Base-by-base conservation (phyloP, 352 stramenopile genomes). In the Globisporangium camurandrum region DNA sequence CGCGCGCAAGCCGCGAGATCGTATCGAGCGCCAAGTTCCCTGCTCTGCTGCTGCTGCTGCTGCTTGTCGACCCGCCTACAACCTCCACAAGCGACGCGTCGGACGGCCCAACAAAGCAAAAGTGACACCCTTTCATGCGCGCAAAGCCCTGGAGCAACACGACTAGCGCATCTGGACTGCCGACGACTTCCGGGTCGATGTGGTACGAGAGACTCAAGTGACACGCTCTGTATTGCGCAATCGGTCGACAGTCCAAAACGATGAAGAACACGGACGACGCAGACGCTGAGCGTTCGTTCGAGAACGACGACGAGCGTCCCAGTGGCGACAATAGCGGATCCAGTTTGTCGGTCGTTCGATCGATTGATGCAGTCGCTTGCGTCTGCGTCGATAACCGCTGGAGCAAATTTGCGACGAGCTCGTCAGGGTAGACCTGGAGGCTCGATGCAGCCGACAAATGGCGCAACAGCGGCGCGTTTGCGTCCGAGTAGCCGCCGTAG, bases 41-140 rank as follows among this genome's bases (percentile, higher is more conserved):
- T 3, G 66, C 64, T 20, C 61, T 61, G 2, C 47, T 20, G 2
- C 53, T 40, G 5, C 17, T 9, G 9, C 17, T 19, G 6, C 17
- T 41, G 9, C 17, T 19, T 14, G 9, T 34, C 30, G 57, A 38
- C 31, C 38, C 50, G n/a, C n/a, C n/a, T n/a, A n/a, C n/a, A n/a
- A n/a, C n/a, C n/a, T n/a, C n/a, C n/a, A n/a, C n/a, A n/a, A n/a
- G n/a, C 4, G 49, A 57, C 16, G 76, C 61, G 6, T 64, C 58
- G 2, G 72, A 77, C 14, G 70, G 78, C 3, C 84, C 84, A 42
- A 95, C 76, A 49, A 95, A 93, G 50, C 84, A 95, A 57, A 95
- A 95, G 44, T 95, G 84, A 42, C 80, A 93, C 1, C 84, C 82
- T 71, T 95, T 93, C 82, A 95, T 95, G 4, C 71, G 63, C 24